phyloP scores from a whole-genome alignment of 495 filamentous ascomycete genomes.

The Talaromyces wortmannii region DNA sequence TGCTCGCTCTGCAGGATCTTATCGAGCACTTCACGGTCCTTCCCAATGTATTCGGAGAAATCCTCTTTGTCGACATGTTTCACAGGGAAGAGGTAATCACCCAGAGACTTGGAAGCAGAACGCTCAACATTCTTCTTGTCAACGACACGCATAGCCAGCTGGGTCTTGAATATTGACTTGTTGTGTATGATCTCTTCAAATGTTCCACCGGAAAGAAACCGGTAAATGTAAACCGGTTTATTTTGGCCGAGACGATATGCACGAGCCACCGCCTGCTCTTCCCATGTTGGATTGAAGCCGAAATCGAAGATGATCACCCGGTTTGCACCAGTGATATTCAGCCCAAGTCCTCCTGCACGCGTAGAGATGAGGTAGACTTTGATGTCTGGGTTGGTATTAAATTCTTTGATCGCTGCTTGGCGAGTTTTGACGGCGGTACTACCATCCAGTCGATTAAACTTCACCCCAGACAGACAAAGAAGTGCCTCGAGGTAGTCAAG shows the following conservation, averaged over 20 bases:
- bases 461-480: conserved; percentile 33
- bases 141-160: conserved; percentile 71
- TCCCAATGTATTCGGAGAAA: conserved; percentile 44
- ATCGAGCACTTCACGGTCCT: conserved; percentile 66
- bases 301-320: conserved; percentile 85
- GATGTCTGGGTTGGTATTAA: conserved; percentile 46
- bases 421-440: conserved; percentile 42
- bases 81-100: conserved; percentile 52
- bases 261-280: conserved; percentile 84
- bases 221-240: conserved; percentile 83
- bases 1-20: conserved; percentile 42
- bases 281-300: conserved; percentile 69
- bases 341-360: conserved; percentile 67
- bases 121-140: conserved; percentile 72
- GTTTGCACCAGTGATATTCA: conserved; percentile 83
- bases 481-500: conserved; percentile 60
- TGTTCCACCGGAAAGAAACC: conserved; percentile 72
- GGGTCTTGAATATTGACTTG: conserved; percentile 69
- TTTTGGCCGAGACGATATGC: conserved; percentile 81
- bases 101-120: conserved; percentile 37
- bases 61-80: conserved; percentile 44
- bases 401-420: conserved; percentile 54
- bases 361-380: conserved; percentile 77
- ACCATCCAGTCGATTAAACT: conserved; percentile 61
- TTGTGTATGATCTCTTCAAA: conserved; percentile 69